A percentile compares a stretch with the other conserved stretches of the same genome.
Evolutionary conservation across 225 moss, liverwort and hornwort genomes (phyloP).

Genomic region (Sphagnum contortum): DNA sequence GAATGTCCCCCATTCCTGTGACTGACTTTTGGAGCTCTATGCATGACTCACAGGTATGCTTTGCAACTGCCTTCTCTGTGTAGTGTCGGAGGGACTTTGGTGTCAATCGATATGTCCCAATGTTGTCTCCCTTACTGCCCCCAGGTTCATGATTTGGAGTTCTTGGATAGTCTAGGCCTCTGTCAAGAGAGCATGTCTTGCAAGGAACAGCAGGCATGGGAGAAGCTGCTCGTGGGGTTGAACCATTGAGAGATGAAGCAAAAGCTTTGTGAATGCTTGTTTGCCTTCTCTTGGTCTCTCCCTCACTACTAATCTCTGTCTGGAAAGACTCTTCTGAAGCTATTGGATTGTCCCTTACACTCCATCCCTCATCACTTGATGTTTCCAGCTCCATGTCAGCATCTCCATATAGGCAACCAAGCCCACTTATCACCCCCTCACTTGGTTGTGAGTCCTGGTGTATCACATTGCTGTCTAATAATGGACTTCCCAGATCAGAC

Average conservation of each 20-base stretch:
- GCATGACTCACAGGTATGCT: constrained; percentile 25
- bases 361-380: constrained; percentile 68
- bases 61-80: constrained; percentile 6
- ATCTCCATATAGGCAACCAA: constrained; percentile 20
- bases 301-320: constrained; percentile 51
- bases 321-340: constrained; percentile 51
- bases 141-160: constrained; percentile 7
- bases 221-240: too few species aligned
- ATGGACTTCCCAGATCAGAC: constrained; percentile 48
- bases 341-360: constrained; percentile 86
- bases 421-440: constrained; percentile 18
- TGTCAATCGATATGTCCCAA: constrained; percentile 8
- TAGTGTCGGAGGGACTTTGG: constrained; percentile 13
- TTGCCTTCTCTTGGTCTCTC: constrained; percentile 22
- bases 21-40: constrained; percentile 30
- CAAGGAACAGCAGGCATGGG: not conserved
- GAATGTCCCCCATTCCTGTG: constrained; percentile 17
- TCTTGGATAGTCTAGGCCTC: constrained; percentile 4
- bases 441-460: constrained; percentile 21
- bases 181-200: constrained; percentile 5
- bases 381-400: constrained; percentile 58
- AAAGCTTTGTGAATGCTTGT: constrained; percentile 15
- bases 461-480: constrained; percentile 18
- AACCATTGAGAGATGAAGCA: constrained; percentile 6
- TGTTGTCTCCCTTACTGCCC: constrained; percentile 1